Evolutionary conservation across 2,329 filamentous ascomycete genomes (phyloP).

Genomic region (Penicillium sp.): DNA sequence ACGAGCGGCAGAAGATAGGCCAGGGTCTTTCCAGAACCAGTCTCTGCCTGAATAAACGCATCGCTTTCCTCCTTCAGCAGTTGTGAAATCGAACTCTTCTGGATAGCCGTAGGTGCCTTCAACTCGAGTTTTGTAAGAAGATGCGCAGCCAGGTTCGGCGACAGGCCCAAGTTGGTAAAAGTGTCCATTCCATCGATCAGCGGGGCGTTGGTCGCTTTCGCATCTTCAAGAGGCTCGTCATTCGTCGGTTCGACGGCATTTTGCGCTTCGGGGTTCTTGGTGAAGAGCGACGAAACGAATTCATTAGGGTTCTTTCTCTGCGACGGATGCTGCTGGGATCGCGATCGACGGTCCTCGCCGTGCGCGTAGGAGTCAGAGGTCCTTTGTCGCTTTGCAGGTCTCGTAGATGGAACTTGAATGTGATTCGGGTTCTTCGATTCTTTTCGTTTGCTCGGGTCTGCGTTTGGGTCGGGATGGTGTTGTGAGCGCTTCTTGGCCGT

Average conservation of each 20-base stretch:
- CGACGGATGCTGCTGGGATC: constrained; percentile 32
- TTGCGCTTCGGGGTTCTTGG: constrained; percentile 74
- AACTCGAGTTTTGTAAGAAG: constrained; percentile 79
- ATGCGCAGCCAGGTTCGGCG: constrained; percentile 73
- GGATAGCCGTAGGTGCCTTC: constrained; percentile 89
- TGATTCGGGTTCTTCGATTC: constrained; percentile 33
- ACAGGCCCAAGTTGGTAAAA: constrained; percentile 81
- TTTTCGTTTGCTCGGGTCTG: constrained; percentile 12
- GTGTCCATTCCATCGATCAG: constrained; percentile 76
- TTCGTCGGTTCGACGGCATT: constrained; percentile 45
- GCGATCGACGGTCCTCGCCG: constrained; percentile 11
- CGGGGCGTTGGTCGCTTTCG: constrained; percentile 82
- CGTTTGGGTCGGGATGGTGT: constrained; percentile 38
- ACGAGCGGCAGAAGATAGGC: constrained; percentile 93
- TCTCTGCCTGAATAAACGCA: constrained; percentile 94
- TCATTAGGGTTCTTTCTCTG: constrained; percentile 48
- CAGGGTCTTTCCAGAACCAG: constrained; percentile 93
- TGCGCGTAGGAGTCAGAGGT: constrained; percentile 30
- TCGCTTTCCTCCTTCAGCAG: constrained; percentile 76
- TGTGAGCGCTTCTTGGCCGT: constrained; percentile 67
- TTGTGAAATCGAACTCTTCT: constrained; percentile 80
- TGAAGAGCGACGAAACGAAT: constrained; percentile 87
- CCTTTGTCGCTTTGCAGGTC: constrained; percentile 41
- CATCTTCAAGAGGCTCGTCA: constrained; percentile 44
- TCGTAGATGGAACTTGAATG: constrained; percentile 27